A percentile compares a stretch with the other conserved stretches of the same genome.
Conservation (phyloP, 2,329 filamentous ascomycete species). For the Hymenoscyphus scutula region DNA sequence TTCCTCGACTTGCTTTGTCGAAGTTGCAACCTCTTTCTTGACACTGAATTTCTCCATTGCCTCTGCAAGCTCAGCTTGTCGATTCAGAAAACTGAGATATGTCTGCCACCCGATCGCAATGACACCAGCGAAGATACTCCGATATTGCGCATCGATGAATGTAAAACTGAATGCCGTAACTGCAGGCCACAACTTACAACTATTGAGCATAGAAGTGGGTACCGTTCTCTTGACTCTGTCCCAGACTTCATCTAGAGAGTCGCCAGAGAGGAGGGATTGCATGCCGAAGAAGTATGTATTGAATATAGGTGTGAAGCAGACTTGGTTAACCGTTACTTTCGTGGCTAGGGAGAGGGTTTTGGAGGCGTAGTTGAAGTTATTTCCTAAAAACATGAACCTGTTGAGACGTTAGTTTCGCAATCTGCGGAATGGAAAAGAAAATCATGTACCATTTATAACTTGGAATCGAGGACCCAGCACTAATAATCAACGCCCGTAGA, state of each 20-base stretch:
- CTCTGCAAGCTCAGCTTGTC: slow-evolving; percentile 60
- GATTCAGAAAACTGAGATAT: slow-evolving; percentile 79
- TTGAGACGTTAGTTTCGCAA: not conserved
- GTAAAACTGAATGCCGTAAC: slow-evolving; percentile 85
- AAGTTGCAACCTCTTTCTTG: slow-evolving; percentile 6
- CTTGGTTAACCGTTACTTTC: slow-evolving; percentile 80
- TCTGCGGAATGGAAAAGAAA: slow-evolving; percentile 1
- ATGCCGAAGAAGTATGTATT: slow-evolving; percentile 80
- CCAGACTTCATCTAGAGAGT: slow-evolving; percentile 59
- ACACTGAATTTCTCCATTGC: slow-evolving; percentile 24
- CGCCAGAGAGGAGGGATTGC: slow-evolving; percentile 73
- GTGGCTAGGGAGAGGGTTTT: slow-evolving; percentile 66
- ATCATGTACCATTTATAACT: slow-evolving; percentile 69
- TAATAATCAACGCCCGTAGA: slow-evolving; percentile 69
- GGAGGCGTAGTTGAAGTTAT: slow-evolving; percentile 80
- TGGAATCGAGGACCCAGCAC: slow-evolving; percentile 70
- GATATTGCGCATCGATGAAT: slow-evolving; percentile 76
- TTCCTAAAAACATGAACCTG: slow-evolving; percentile 77
- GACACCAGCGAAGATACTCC: slow-evolving; percentile 74
- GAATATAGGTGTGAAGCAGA: slow-evolving; percentile 77
- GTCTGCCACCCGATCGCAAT: slow-evolving; percentile 91
- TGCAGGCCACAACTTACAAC: slow-evolving; percentile 82
- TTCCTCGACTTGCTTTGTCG: slow-evolving; percentile 1
- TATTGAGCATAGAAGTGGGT: slow-evolving; percentile 73
- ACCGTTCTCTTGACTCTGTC: slow-evolving; percentile 74